Percentiles rank a stretch among this genome's conserved stretches.
Conservation (phyloP, 169 alveolate genomes). For the Plasmodium vinckei region DNA sequence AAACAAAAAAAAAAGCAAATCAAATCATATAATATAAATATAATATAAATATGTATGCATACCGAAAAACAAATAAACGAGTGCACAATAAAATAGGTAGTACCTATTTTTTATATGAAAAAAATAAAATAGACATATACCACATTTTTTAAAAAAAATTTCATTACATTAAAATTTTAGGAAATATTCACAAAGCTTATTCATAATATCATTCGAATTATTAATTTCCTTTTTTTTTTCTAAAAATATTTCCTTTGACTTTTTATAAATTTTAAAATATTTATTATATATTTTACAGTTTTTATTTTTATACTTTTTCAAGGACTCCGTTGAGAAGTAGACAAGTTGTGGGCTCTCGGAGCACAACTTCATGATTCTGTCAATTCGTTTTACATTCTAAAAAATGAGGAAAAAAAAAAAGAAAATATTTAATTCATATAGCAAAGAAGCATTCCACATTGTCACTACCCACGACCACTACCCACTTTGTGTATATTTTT, state of each 20-base stretch:
- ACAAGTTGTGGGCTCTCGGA: conserved; percentile 68
- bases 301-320: conserved; percentile 29
- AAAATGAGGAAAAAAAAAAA: not conserved
- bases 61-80: too few species aligned
- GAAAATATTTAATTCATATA: not conserved
- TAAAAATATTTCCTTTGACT: conserved; percentile 45
- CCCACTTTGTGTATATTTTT: not conserved
- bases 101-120: too few species aligned
- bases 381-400: conserved; percentile 73
- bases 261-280: conserved; percentile 43
- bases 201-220: conserved; percentile 19
- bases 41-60: too few species aligned
- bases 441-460: too few species aligned
- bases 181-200: conserved; percentile 27
- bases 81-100: too few species aligned
- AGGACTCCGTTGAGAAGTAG: conserved; percentile 45
- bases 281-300: conserved; percentile 24
- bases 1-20: too few species aligned
- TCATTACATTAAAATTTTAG: not conserved
- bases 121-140: too few species aligned
- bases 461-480: too few species aligned
- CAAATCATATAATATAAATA: too few species aligned
- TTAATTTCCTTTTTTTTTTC: conserved; percentile 41
- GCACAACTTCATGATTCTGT: conserved; percentile 47
- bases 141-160: too few species aligned